Conservation (phyloP, 257 asterid species). For the Ophiorrhiza pumila region DNA sequence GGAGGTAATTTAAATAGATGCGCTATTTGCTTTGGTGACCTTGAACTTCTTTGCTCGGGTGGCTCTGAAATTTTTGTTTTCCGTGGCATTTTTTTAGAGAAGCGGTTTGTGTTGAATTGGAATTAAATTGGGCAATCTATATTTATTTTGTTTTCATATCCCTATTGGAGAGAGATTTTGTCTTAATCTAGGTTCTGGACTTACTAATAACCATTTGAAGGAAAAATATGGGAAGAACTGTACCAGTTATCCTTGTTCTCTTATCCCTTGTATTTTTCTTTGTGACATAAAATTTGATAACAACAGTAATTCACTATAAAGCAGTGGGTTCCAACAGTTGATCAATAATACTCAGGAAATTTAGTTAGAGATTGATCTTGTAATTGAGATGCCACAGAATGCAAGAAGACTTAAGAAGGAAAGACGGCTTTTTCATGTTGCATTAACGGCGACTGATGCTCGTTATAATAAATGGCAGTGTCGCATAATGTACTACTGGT, state of each 20-base stretch:
- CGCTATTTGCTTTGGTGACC: no score
- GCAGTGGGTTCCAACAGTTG: constrained; percentile 17
- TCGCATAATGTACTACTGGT: constrained; percentile 62
- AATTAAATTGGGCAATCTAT: neutral
- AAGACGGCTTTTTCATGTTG: constrained; percentile 40
- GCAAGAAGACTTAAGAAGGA: constrained; percentile 10
- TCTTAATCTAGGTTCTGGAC: no score
- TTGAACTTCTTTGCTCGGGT: no score
- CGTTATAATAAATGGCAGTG: constrained; percentile 56
- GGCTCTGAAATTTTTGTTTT: no score
- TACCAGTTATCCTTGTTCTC: constrained; percentile 25
- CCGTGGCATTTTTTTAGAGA: no score
- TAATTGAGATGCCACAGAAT: no score
- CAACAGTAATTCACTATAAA: constrained; percentile 21
- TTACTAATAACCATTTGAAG: no score
- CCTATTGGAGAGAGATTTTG: neutral
- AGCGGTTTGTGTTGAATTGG: no score
- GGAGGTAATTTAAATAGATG: neutral
- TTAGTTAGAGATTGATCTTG: no score
- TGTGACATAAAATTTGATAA: constrained; percentile 38
- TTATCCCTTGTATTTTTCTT: constrained; percentile 31
- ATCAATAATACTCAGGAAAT: no score
- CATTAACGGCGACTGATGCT: constrained; percentile 42
- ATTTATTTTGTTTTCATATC: neutral
- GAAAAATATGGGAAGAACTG: no score